Base-by-base conservation (phyloP, 768 basidiomycete genomes). In the Phaeotremella fagi region DNA sequence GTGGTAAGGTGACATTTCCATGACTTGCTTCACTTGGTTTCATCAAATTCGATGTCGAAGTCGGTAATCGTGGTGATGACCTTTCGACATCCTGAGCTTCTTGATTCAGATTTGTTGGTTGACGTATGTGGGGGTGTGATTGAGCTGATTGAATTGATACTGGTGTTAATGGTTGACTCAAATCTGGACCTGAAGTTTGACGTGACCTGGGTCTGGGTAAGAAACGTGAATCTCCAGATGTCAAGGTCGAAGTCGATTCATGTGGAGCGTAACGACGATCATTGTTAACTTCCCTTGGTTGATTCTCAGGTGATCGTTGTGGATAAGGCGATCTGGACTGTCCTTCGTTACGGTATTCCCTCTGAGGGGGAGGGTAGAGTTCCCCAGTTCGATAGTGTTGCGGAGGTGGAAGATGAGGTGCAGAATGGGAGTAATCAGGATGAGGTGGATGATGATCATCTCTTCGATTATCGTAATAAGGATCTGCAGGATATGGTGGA, bases 1-100 rank as follows among this genome's bases (percentile, higher is more conserved):
- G 63, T 1, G 66, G 66, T 11, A 68, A 35, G 5, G 60, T 68
- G 11, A 68, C 9, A 5, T 48, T 41, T 14, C 45, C 52, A 4
- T 48, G 22, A 22, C n/a, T 50, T 3, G 28, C 41, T 7, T 6
- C 20, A 18, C 45, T 44, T 33, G 31, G 7, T 15, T 28, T 12
- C n/a, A 41, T 31, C 26, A 45, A 33, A 3, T 28, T 25, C 31
- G 50, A 26, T 45, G 44, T 25, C 25, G 35, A 20, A 22, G 48
- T 46, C 9, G 48, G 42, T 29, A 36, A 37, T 11, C 38, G 12
- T 14, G 28, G 18, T 27, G 53, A 24, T 18, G 5, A n/a, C 46
- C 3, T 14, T 5, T 22, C 18, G 25, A 24, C 25, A 43, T 22
- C 20, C 12, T 12, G 36, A 12, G 16, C 47, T 15, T 48, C 47